Evolutionary conservation across 441 rosid species (phyloP).

Genomic region (Flueggea neowawraea): DNA sequence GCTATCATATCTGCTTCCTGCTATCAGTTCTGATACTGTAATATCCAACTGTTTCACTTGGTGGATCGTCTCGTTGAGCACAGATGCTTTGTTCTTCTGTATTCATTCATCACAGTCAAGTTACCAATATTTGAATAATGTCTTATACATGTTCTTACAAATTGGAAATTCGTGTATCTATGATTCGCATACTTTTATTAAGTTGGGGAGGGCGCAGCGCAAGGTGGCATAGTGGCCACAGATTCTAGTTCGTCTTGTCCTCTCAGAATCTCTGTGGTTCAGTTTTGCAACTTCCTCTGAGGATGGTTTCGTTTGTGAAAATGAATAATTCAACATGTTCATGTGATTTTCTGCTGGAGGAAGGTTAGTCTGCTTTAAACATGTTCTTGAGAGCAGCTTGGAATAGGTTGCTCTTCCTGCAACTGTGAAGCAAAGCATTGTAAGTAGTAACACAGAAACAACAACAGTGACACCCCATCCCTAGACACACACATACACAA

Average conservation of each 20-base stretch:
- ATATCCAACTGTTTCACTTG: conserved; percentile 38
- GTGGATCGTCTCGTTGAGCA: conserved; percentile 43
- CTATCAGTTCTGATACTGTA: conserved; percentile 34
- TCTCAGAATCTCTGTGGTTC: conserved; percentile 59
- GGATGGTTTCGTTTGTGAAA: conserved; percentile 15
- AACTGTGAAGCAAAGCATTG: conserved; percentile 2
- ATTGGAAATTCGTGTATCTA: too few species aligned
- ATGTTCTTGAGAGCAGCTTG: conserved; percentile 19
- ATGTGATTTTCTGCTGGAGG: conserved; percentile 16
- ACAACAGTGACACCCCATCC: not conserved
- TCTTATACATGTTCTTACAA: too few species aligned
- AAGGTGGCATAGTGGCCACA: conserved; percentile 36
- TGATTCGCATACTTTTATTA: conserved; percentile 44
- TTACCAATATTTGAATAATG: too few species aligned
- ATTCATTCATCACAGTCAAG: not conserved
- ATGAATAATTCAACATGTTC: conserved; percentile 14
- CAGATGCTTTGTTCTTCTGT: conserved; percentile 59
- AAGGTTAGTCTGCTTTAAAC: conserved; percentile 19
- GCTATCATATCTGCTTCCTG: conserved; percentile 7
- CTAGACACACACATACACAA: not conserved
- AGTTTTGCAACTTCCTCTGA: conserved; percentile 31
- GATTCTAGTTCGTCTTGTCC: conserved; percentile 41
- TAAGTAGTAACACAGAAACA: not conserved
- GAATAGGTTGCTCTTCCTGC: conserved; percentile 20
- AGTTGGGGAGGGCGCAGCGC: conserved; percentile 43